These are phyloP conservation scores for Pseudoperonospora humuli DNA, from an alignment of 352 stramenopile species.

Conservation along the genomic window DNA sequence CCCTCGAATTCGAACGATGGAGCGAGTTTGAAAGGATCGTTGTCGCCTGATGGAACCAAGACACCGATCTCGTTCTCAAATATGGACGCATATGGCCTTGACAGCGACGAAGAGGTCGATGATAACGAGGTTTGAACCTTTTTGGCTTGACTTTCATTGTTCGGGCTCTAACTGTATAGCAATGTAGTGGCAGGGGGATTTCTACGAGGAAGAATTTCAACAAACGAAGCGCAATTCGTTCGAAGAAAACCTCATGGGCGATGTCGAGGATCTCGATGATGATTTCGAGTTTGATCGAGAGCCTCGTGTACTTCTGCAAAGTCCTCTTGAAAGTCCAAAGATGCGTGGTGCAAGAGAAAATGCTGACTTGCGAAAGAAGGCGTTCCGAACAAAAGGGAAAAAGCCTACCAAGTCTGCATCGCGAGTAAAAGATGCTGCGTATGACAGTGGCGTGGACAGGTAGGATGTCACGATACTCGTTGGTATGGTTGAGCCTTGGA, in stretches of 20 bases:
- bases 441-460: slow-evolving; percentile 78
- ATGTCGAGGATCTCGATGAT: slow-evolving; percentile 77
- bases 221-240: slow-evolving; percentile 65
- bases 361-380: slow-evolving; percentile 39
- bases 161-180: slow-evolving; percentile 2
- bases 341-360: slow-evolving; percentile 23
- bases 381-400: slow-evolving; percentile 42
- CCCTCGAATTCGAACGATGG: slow-evolving; percentile 67
- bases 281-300: slow-evolving; percentile 87
- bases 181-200: slow-evolving; percentile 39
- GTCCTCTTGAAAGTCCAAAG: slow-evolving; percentile 52
- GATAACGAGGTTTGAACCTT: slow-evolving; percentile 63
- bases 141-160: neutral
- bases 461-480: slow-evolving; percentile 14
- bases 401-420: slow-evolving; percentile 41
- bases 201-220: slow-evolving; percentile 71
- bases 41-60: slow-evolving; percentile 56
- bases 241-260: slow-evolving; percentile 64
- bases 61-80: slow-evolving; percentile 45
- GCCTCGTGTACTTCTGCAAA: slow-evolving; percentile 33
- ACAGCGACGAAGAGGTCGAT: slow-evolving; percentile 81
- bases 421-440: slow-evolving; percentile 49
- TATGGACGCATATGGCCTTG: slow-evolving; percentile 51
- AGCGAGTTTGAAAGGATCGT: slow-evolving; percentile 55
- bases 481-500: neutral